Percentiles rank a stretch among this genome's conserved stretches.
These are phyloP conservation scores for Salix caprea DNA, from an alignment of 345 rosid genomes.

Conservation along the genomic window DNA sequence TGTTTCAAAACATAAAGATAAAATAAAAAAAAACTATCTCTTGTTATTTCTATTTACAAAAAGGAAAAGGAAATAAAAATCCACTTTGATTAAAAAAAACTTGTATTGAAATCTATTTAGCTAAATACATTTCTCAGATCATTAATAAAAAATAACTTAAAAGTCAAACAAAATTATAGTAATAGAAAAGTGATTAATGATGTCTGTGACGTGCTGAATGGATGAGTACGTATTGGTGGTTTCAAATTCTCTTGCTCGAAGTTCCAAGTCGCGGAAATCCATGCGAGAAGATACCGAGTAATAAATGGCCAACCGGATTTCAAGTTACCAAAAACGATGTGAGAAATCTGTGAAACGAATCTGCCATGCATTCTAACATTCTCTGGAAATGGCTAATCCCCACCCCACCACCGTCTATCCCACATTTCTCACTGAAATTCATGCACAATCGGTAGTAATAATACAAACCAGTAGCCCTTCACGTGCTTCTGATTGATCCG, in stretches of 20 bases:
- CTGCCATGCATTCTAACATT: constrained; percentile 24
- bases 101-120: too few relatives aligned
- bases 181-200: background rate
- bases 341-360: background rate
- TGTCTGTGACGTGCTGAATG: background rate
- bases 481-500: too few relatives aligned
- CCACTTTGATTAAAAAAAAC: too few relatives aligned
- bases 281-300: background rate
- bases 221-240: background rate
- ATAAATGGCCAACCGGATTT: constrained; percentile 2
- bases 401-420: background rate
- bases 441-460: background rate
- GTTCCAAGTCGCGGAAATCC: constrained; percentile 8
- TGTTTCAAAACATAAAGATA: too few relatives aligned
- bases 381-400: constrained; percentile 16
- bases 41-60: too few relatives aligned
- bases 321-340: background rate
- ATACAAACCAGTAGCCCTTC: background rate
- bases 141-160: background rate
- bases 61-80: too few relatives aligned
- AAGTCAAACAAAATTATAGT: background rate
- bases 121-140: too few relatives aligned
- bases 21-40: too few relatives aligned
- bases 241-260: background rate
- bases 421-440: constrained; percentile 25